Conservation (phyloP, 345 rosid genomes). For the Hibiscus trionum region DNA sequence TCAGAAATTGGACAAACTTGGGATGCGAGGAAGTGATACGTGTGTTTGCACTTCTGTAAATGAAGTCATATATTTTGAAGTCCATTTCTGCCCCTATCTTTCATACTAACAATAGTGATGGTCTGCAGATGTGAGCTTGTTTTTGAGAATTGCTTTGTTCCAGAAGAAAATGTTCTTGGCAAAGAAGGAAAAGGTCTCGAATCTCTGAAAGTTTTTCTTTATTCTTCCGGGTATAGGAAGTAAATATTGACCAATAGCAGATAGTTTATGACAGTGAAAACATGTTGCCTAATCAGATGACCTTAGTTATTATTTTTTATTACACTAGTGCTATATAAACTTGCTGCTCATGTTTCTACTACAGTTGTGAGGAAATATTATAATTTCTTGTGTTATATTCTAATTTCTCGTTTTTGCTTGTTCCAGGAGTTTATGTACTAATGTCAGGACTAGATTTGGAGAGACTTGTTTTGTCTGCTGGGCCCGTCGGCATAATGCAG, state of each 20-base stretch:
- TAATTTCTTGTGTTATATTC: slow-evolving; percentile 4
- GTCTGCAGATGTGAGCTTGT: slow-evolving; percentile 86
- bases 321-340: background rate
- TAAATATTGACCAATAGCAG: background rate
- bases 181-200: slow-evolving; percentile 84
- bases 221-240: background rate
- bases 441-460: slow-evolving; percentile 97
- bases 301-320: background rate
- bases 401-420: background rate
- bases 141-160: slow-evolving; percentile 84
- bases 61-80: slow-evolving; percentile 12
- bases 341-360: background rate
- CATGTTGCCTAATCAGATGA: background rate
- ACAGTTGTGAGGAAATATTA: background rate
- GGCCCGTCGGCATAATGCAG: slow-evolving; percentile 95
- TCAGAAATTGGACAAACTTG: slow-evolving; percentile 92
- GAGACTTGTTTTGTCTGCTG: slow-evolving; percentile 88
- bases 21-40: slow-evolving; percentile 99
- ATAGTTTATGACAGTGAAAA: background rate
- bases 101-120: slow-evolving; percentile 23
- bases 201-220: slow-evolving; percentile 19
- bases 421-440: slow-evolving; percentile 84
- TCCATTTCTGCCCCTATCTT: slow-evolving; percentile 8
- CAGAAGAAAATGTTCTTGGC: slow-evolving; percentile 80
- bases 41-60: slow-evolving; percentile 26